Base-by-base conservation (phyloP, 257 asterid species). In the Solanum chiquidenum region DNA sequence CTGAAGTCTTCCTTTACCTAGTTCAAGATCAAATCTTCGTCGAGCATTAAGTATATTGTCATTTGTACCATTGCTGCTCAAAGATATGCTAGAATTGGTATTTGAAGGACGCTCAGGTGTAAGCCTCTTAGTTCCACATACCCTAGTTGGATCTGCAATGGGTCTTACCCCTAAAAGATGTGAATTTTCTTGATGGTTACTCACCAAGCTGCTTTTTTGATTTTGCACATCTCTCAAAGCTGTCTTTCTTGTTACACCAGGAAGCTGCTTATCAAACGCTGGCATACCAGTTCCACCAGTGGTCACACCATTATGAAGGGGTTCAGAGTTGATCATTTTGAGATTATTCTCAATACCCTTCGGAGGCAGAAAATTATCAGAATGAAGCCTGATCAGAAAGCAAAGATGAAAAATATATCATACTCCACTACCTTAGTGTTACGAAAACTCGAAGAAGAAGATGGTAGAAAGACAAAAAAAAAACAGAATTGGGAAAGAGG, bases 181-280 rank as follows among this genome's bases (percentile, higher is more conserved):
- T 23, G 90, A 86, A 86, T 77, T 90, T 9, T 91, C 98, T 86
- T 90, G 94, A 87, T 90, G 95, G 91, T 90, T 92, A 37, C 66
- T 88, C 52, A 89, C 52, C 62, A 92, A 82, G 79, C 92, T 92
- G 55, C 91, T 88, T 83, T 92, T 93, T 89, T 93, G 96, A 55
- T 96, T 96, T 90, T 95, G 99, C 90, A 96, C 95, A 71, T 97
- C 99, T 90, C 98, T 93, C 86, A 97, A 90, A 21, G 98, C 98
- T 12, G 94, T 90, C 92, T 97, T 97, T 86, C 94, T 95, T 18
- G 85, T 29, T 86, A 89, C 86, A 82, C 35, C 90, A 74, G 92
- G 82, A 23, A 75, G 92, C 49, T 91, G 97, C 93, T 94, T 94
- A 88, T 94, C 95, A 3, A 86, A 90, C 86, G 88, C 89, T 83